Evolutionary conservation across 2,329 filamentous ascomycete genomes (phyloP).

Genomic region (Phialophora expanda): DNA sequence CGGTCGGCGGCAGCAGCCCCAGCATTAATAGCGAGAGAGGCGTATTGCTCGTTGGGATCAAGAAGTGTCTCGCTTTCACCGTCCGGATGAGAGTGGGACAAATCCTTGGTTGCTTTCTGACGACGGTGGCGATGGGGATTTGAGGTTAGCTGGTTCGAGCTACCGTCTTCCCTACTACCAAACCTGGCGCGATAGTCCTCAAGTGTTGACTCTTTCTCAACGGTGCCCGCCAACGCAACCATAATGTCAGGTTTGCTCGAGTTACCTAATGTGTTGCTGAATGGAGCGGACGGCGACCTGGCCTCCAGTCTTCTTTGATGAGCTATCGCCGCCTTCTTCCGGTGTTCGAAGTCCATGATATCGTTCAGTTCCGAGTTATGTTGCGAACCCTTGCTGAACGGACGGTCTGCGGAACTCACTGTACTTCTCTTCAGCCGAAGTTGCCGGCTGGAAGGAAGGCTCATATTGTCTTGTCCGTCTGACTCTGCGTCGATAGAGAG

Average conservation of each 20-base stretch:
- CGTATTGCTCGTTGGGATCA: not conserved
- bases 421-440: not conserved
- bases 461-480: not conserved
- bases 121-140: slow-evolving; percentile 43
- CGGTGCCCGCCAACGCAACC: not conserved
- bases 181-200: slow-evolving; percentile 22
- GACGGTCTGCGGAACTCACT: not conserved
- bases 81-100: slow-evolving; percentile 23
- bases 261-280: slow-evolving; percentile 6
- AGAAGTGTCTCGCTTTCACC: not conserved
- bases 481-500: not conserved
- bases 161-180: not conserved
- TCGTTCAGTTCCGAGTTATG: slow-evolving; percentile 39
- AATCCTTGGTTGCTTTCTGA: slow-evolving; percentile 40
- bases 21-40: not conserved
- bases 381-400: not conserved
- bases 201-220: not conserved
- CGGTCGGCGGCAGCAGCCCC: slow-evolving; percentile 35
- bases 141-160: not conserved
- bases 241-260: not conserved
- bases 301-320: slow-evolving; percentile 35
- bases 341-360: slow-evolving; percentile 48
- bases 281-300: slow-evolving; percentile 1
- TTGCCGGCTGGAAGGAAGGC: not conserved
- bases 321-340: slow-evolving; percentile 46